Evolutionary conservation across 2,329 filamentous ascomycete genomes (phyloP).

Genomic region (Pseudocercospora fijiensis): DNA sequence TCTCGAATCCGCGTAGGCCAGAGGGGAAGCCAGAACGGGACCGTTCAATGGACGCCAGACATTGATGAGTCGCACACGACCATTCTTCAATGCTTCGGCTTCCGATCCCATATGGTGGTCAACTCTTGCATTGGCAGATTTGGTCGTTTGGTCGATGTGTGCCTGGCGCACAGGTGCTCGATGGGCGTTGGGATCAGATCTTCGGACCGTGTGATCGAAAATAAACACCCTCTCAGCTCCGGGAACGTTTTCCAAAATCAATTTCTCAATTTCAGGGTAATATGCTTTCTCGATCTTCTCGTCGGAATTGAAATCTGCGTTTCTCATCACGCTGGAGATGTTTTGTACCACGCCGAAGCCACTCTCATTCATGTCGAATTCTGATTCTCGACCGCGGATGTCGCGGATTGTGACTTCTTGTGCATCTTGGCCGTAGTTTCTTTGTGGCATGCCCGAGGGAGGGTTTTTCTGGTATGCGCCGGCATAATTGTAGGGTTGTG

Average conservation of each 20-base stretch:
- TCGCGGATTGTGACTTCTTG: slow-evolving; percentile 65
- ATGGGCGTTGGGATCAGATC: slow-evolving; percentile 57
- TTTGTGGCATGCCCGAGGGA: slow-evolving; percentile 59
- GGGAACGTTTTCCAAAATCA: slow-evolving; percentile 67
- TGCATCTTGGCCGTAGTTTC: slow-evolving; percentile 60
- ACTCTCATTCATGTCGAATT: slow-evolving; percentile 68
- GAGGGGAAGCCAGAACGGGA: slow-evolving; percentile 56
- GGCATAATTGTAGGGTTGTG: slow-evolving; percentile 59
- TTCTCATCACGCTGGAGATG: slow-evolving; percentile 53
- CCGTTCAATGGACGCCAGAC: slow-evolving; percentile 71
- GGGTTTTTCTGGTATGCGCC: slow-evolving; percentile 49
- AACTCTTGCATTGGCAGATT: slow-evolving; percentile 66
- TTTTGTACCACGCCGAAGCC: slow-evolving; percentile 68
- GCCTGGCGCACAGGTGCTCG: slow-evolving; percentile 69
- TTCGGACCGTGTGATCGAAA: slow-evolving; percentile 89
- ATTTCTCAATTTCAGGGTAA: slow-evolving; percentile 77
- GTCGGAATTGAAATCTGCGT: slow-evolving; percentile 63
- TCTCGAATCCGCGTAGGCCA: slow-evolving; percentile 58
- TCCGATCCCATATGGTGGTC: slow-evolving; percentile 65
- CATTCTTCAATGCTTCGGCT: slow-evolving; percentile 63
- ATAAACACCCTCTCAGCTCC: slow-evolving; percentile 67
- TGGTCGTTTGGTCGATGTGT: slow-evolving; percentile 79
- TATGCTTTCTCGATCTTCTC: slow-evolving; percentile 68
- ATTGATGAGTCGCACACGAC: slow-evolving; percentile 80
- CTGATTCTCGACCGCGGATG: slow-evolving; percentile 66